phyloP scores from a whole-genome alignment of 2,329 filamentous ascomycete genomes.

The Alternaria atra region DNA sequence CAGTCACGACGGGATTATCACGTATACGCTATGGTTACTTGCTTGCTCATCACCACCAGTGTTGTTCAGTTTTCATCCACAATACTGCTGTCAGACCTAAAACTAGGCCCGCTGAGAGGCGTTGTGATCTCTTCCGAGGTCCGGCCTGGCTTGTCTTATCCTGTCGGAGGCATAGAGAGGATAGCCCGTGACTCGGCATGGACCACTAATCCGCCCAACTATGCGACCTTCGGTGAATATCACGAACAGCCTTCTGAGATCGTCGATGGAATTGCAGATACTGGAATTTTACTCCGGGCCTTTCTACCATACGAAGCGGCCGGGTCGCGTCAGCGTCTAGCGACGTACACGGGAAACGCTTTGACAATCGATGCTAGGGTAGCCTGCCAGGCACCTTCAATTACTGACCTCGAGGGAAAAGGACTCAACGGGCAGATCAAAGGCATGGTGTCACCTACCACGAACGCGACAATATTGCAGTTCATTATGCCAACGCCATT shows the following conservation, averaged over 20 bases:
- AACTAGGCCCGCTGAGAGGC: slow-evolving; percentile 9
- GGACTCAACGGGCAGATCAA: background rate
- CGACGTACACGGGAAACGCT: slow-evolving; percentile 11
- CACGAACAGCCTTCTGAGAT: background rate
- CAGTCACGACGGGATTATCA: slow-evolving; percentile 1
- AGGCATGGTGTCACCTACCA: background rate
- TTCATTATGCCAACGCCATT: slow-evolving; percentile 2
- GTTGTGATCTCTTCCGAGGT: background rate
- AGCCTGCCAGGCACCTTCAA: slow-evolving; percentile 11
- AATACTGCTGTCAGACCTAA: slow-evolving; percentile 14
- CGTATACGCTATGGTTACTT: background rate
- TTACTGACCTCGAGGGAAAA: background rate
- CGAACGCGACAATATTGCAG: slow-evolving; percentile 3
- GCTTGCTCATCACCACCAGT: slow-evolving; percentile 14
- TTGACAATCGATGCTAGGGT: slow-evolving; percentile 18
- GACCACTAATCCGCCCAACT: slow-evolving; percentile 17
- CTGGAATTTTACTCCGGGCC: slow-evolving; percentile 12
- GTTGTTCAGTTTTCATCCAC: slow-evolving; percentile 18
- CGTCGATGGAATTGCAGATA: slow-evolving; percentile 5
- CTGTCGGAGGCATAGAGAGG: background rate
- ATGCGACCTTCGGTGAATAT: slow-evolving; percentile 12
- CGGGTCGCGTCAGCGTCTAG: slow-evolving; percentile 12
- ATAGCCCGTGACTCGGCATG: slow-evolving; percentile 15
- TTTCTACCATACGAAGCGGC: slow-evolving; percentile 15
- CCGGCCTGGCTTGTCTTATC: background rate